Conservation (phyloP, 768 basidiomycete genomes). For the Leucosporidium creatinivorum region DNA sequence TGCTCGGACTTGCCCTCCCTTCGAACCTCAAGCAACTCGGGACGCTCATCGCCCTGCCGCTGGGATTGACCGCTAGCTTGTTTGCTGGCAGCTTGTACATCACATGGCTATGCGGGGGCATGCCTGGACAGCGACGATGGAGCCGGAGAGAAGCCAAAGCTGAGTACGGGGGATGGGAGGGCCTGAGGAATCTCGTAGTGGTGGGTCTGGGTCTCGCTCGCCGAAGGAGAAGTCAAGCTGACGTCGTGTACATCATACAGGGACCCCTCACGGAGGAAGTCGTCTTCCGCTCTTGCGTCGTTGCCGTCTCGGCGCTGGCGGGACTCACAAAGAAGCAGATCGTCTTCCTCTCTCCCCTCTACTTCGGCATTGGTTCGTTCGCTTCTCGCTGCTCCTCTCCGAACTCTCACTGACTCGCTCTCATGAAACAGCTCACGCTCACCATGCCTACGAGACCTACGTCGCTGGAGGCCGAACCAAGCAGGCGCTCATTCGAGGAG, state of each 20-base stretch:
- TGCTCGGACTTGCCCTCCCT: background rate
- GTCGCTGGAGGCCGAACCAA: slow-evolving; percentile 62
- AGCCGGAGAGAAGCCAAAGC: slow-evolving; percentile 7
- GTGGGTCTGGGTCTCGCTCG: slow-evolving; percentile 2
- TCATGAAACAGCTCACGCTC: slow-evolving; percentile 64
- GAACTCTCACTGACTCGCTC: background rate
- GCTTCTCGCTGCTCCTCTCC: background rate
- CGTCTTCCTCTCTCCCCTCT: slow-evolving; percentile 72
- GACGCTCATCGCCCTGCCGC: slow-evolving; percentile 31
- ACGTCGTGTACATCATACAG: slow-evolving; percentile 43
- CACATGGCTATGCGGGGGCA: slow-evolving; percentile 37
- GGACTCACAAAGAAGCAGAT: slow-evolving; percentile 53
- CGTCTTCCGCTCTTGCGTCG: slow-evolving; percentile 77
- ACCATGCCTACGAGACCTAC: slow-evolving; percentile 85
- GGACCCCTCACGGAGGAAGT: slow-evolving; percentile 88
- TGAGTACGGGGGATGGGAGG: slow-evolving; percentile 38
- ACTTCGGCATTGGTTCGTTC: slow-evolving; percentile 74
- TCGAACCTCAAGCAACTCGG: slow-evolving; percentile 12
- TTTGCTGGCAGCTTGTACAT: slow-evolving; percentile 43
- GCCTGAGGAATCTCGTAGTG: slow-evolving; percentile 59
- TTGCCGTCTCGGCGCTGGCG: slow-evolving; percentile 64
- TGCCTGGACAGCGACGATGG: slow-evolving; percentile 35
- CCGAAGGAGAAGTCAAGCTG: background rate
- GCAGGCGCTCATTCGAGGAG: slow-evolving; percentile 59
- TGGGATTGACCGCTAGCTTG: slow-evolving; percentile 41